These are phyloP conservation scores for Echites panduratus DNA, from an alignment of 257 asterid species.

Conservation along the genomic window DNA sequence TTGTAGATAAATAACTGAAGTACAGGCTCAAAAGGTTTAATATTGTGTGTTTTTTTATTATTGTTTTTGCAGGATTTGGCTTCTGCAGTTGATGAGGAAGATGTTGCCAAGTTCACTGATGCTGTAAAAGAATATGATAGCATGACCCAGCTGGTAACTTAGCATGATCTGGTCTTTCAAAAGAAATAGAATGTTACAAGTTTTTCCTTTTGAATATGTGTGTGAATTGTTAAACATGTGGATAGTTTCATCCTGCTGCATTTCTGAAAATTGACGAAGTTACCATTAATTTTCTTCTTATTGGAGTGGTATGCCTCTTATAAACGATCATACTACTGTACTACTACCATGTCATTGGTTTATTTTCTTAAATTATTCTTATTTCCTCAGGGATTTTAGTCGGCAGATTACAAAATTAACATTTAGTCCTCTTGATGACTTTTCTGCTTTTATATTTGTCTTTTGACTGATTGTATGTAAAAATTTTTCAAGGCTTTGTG, in stretches of 20 bases:
- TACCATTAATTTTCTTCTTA: not conserved
- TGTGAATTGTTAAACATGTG: not conserved
- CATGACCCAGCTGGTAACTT: constrained; percentile 82
- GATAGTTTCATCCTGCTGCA: not conserved
- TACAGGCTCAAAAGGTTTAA: not conserved
- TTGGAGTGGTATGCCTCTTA: not conserved
- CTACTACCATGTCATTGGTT: not conserved
- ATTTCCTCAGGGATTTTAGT: not conserved
- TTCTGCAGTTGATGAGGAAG: constrained; percentile 89
- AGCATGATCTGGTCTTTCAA: not conserved
- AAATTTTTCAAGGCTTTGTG: not conserved
- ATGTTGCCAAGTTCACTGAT: constrained; percentile 82
- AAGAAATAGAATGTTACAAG: not conserved
- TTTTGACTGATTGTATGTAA: not conserved
- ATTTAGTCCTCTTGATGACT: not conserved
- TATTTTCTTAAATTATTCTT: too few species aligned
- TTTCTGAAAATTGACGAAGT: not conserved
- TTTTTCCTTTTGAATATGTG: not conserved
- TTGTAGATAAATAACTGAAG: not conserved
- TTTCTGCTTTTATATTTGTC: not conserved
- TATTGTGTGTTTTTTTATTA: not conserved
- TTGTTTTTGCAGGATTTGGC: constrained; percentile 59
- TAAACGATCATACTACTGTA: not conserved
- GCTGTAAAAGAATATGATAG: constrained; percentile 97
- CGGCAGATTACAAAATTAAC: not conserved